Conservation (phyloP, 2,329 filamentous ascomycete species). For the Epichloe baconii region DNA sequence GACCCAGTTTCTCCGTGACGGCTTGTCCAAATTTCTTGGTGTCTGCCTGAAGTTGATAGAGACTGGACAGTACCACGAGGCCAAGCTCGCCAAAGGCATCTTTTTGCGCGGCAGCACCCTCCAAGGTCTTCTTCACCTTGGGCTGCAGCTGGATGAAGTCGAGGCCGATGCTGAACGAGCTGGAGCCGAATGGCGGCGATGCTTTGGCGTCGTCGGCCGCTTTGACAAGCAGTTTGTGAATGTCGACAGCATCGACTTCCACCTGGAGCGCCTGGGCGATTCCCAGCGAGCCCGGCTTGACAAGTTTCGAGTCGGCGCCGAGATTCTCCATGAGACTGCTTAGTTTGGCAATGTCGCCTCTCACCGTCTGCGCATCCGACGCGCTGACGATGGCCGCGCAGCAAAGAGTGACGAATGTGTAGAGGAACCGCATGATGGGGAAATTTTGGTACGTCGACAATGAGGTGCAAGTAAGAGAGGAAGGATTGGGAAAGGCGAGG, state of each 20-base stretch:
- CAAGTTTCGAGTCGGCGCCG: neutral
- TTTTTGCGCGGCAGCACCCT: neutral
- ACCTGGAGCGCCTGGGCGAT: constrained; percentile 3
- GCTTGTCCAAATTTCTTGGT: neutral
- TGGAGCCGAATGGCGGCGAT: neutral
- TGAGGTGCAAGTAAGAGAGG: too few relatives aligned
- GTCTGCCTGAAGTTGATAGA: constrained; percentile 1
- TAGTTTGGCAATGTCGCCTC: neutral
- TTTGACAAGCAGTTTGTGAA: constrained; percentile 1
- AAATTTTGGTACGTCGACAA: too few relatives aligned
- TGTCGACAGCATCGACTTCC: neutral
- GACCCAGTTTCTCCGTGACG: neutral
- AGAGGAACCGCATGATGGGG: neutral
- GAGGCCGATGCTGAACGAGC: neutral
- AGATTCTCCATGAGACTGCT: neutral
- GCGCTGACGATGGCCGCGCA: neutral
- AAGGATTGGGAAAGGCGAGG: too few relatives aligned
- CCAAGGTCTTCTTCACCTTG: neutral
- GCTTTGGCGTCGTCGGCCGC: neutral
- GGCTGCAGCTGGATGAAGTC: constrained; percentile 1
- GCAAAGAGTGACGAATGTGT: neutral
- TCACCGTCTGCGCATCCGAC: neutral
- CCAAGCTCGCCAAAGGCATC: neutral
- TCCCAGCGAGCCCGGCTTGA: neutral
- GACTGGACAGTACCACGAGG: neutral